Base-by-base conservation (phyloP, 805 yeast genomes). In the Debaryomyces prosopidis region DNA sequence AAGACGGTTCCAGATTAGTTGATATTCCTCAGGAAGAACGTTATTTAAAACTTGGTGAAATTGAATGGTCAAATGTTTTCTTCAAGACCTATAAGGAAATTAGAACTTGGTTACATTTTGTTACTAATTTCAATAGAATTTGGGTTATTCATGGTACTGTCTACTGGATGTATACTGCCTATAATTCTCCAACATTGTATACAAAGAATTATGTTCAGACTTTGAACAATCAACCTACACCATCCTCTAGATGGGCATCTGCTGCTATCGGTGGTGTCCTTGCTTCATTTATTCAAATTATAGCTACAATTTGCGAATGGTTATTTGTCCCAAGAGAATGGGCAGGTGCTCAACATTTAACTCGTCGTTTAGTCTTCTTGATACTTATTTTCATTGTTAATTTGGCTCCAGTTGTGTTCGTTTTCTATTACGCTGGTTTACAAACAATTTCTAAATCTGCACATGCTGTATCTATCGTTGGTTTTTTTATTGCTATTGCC, bases 321-420 rank as follows among this genome's bases (percentile, higher is more conserved):
- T 75, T 84, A 65, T 94, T 90, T 60, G 98, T 94, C 50, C 99
- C 99, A 55, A 85, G 98, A 72, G 82, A 85, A 58, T 94, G 98
- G 98, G 96, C 98, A 30, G 99, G 99, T 71, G 97, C 98, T 67
- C 98, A 92, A 74, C 97, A 88, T 67, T 80, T 94, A 63, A 74
- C 89, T 32, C 89, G 96, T 72, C 85, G 99, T 66, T 76, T 94
- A 59, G 63, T 84, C 76, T 86, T 91, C 64, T 69, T 92, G 65
- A 54, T 85, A 44, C 53, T 80, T 42, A 80, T 90, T 54, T 75
- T 90, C 46, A 76, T 73, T 43, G 59, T 84, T 51, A 94, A 92
- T 69, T 75, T 92, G 62, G 95, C 85, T 55, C 96, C 98, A 32
- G 82, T 89, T 27, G 82, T 89, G 45, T 94, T 88, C 62, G 84